A percentile compares a stretch with the other conserved stretches of the same genome.
Evolutionary conservation across 108 stramenopile genomes (phyloP).

Genomic region (Skeletonema tropicum): DNA sequence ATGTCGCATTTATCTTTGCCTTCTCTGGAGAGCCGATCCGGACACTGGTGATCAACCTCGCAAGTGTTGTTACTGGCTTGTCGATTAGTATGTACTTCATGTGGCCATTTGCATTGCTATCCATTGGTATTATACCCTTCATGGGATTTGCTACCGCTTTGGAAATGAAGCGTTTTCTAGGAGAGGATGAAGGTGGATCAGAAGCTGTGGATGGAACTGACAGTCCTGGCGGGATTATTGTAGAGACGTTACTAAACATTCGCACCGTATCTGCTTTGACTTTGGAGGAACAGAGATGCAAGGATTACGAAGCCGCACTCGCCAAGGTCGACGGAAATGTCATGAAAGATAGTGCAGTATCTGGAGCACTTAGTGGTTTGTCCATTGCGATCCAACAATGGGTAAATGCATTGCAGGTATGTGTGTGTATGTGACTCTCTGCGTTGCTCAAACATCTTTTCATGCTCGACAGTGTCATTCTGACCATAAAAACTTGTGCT

Average conservation of each 20-base stretch:
- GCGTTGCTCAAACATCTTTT: neutral
- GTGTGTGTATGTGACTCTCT: neutral
- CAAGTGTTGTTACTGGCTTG: conserved; percentile 43
- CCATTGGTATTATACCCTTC: conserved; percentile 65
- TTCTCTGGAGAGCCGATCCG: conserved; percentile 78
- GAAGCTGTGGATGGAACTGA: conserved; percentile 50
- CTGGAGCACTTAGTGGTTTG: conserved; percentile 28
- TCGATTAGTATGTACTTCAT: conserved; percentile 38
- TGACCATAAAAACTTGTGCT: conserved; percentile 26
- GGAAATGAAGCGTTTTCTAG: conserved; percentile 72
- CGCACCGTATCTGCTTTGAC: conserved; percentile 74
- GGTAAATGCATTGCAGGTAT: conserved; percentile 27
- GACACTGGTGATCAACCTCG: conserved; percentile 55
- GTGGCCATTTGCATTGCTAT: conserved; percentile 87
- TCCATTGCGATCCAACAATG: conserved; percentile 41
- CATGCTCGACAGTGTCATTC: neutral
- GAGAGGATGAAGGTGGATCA: conserved; percentile 59
- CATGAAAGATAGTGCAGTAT: conserved; percentile 29
- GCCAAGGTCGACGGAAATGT: conserved; percentile 36
- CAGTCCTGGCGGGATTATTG: conserved; percentile 70
- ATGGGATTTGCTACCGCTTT: conserved; percentile 75
- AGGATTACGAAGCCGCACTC: conserved; percentile 64
- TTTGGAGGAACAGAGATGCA: conserved; percentile 59
- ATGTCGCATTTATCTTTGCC: conserved; percentile 72
- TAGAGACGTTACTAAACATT: conserved; percentile 81